Evolutionary conservation across 1,284 basidiomycete species (phyloP).

Genomic region (Apiotrichum mycotoxinovorans): DNA sequence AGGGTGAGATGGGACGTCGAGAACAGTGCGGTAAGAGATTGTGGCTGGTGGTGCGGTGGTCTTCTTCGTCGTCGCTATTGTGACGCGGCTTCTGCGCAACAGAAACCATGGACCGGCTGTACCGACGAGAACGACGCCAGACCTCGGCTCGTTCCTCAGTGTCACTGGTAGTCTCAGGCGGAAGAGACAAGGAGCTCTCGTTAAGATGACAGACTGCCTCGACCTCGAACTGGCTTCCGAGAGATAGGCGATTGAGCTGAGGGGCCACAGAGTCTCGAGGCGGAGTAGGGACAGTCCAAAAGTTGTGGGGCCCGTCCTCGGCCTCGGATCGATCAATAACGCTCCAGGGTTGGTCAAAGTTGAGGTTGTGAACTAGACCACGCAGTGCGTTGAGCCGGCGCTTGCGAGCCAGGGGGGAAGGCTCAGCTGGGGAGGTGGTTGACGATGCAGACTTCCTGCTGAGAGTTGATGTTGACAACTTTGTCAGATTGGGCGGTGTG

Average conservation of each 20-base stretch:
- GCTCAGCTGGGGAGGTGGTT: not conserved
- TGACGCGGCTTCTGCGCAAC: constrained; percentile 5
- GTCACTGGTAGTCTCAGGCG: not conserved
- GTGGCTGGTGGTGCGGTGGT: not conserved
- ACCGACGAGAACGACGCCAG: constrained; percentile 5
- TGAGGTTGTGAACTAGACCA: constrained; percentile 41
- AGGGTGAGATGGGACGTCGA: constrained; percentile 11
- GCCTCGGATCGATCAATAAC: constrained; percentile 14
- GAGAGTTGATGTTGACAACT: not conserved
- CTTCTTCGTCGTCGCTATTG: not conserved
- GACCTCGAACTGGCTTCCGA: constrained; percentile 14
- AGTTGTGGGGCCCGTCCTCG: constrained; percentile 10
- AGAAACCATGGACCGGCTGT: constrained; percentile 11
- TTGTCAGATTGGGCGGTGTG: not conserved
- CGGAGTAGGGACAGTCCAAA: not conserved
- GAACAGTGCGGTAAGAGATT: not conserved
- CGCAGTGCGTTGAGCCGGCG: constrained; percentile 37
- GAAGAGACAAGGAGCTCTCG: constrained; percentile 9
- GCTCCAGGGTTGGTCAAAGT: constrained; percentile 44
- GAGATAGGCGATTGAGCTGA: constrained; percentile 13
- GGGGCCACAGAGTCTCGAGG: not conserved
- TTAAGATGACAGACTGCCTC: not conserved
- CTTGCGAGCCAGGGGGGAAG: constrained; percentile 16
- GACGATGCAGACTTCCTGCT: not conserved
- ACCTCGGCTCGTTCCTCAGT: not conserved